Evolutionary conservation across 1,139 yeast genomes (phyloP).

Genomic region (Hyphopichia khmerensis): DNA sequence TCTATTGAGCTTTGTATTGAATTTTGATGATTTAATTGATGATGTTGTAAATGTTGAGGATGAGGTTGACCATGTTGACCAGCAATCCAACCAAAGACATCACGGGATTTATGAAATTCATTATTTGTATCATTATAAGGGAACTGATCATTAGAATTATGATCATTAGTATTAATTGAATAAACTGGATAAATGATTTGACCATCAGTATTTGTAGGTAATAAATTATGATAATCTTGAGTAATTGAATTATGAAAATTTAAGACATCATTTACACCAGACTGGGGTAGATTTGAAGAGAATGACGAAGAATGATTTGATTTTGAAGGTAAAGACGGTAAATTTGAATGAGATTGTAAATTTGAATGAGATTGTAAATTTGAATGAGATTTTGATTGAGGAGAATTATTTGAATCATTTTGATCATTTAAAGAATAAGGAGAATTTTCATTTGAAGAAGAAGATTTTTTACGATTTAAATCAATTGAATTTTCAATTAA

Average conservation of each 20-base stretch:
- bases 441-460: neutral
- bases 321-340: too few relatives aligned
- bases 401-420: neutral
- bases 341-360: too few relatives aligned
- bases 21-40: neutral
- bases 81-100: neutral
- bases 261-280: conserved; percentile 16
- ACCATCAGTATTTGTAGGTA: conserved; percentile 15
- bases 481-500: neutral
- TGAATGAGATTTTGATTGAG: neutral
- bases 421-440: neutral
- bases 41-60: neutral
- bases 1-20: neutral
- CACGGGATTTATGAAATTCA: neutral
- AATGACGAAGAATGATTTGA: too few relatives aligned
- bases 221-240: conserved; percentile 31
- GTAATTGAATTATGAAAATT: conserved; percentile 19
- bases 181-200: conserved; percentile 43
- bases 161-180: conserved; percentile 16
- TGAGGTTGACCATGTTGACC: neutral
- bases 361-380: too few relatives aligned
- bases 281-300: too few relatives aligned
- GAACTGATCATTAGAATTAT: neutral
- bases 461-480: neutral
- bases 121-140: neutral